Evolutionary conservation across 805 yeast species (phyloP).

Genomic region (Wickerhamiella occidentalis): DNA sequence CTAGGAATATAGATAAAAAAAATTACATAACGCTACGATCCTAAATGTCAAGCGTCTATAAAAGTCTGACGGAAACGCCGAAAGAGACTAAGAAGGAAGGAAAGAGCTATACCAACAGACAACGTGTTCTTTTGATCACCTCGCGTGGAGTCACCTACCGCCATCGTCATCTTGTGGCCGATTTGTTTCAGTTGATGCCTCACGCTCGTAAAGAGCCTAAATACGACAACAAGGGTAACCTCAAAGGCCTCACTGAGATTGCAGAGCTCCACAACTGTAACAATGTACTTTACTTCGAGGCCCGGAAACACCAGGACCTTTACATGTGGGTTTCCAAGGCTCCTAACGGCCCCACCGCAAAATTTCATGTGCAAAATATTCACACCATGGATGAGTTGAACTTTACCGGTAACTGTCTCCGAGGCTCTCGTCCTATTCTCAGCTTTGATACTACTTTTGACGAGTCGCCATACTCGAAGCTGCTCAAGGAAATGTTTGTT

Average conservation of each 20-base stretch:
- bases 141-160: conserved; percentile 90
- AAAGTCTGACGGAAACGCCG: conserved; percentile 42
- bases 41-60: conserved; percentile 59
- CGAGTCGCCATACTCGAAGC: conserved; percentile 49
- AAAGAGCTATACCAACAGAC: conserved; percentile 61
- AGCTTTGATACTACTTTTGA: conserved; percentile 79
- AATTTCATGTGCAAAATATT: conserved; percentile 85
- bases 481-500: conserved; percentile 70
- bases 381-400: conserved; percentile 94
- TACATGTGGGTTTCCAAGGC: conserved; percentile 93
- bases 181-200: conserved; percentile 67
- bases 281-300: conserved; percentile 85
- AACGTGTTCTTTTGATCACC: conserved; percentile 75
- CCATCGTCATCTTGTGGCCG: conserved; percentile 87
- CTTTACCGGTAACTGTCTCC: conserved; percentile 90
- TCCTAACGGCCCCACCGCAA: conserved; percentile 94
- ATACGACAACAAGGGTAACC: conserved; percentile 81
- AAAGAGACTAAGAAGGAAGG: conserved; percentile 28
- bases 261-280: conserved; percentile 97
- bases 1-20: conserved; percentile 6
- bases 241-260: conserved; percentile 81
- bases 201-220: conserved; percentile 96
- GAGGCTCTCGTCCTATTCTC: conserved; percentile 87
- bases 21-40: conserved; percentile 6
- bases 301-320: conserved; percentile 90